Conservation (phyloP, 805 yeast species). For the Lachancea thermotolerans region DNA sequence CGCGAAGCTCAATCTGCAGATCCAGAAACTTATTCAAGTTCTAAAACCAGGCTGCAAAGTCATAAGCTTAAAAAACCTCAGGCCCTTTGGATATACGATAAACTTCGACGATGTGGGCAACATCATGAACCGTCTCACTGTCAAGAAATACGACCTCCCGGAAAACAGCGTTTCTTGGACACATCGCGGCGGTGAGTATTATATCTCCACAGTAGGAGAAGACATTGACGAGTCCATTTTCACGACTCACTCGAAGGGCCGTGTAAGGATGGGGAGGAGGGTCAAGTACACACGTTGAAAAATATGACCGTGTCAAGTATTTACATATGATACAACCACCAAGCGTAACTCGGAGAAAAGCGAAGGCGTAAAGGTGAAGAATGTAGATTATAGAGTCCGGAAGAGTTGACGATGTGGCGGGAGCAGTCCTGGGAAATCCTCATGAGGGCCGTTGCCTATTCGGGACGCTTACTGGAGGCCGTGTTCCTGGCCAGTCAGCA, state of each 20-base stretch:
- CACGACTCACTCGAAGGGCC: slow-evolving; percentile 19
- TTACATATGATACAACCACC: not conserved
- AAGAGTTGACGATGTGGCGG: no score
- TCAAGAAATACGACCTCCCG: slow-evolving; percentile 56
- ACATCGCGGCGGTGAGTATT: slow-evolving; percentile 65
- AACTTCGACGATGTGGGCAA: slow-evolving; percentile 45
- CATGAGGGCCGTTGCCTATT: not conserved
- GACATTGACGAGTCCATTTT: slow-evolving; percentile 31
- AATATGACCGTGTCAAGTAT: not conserved
- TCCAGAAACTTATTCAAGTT: slow-evolving; percentile 56
- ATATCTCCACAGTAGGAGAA: slow-evolving; percentile 58
- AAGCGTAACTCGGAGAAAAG: not conserved
- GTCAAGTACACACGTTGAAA: slow-evolving; percentile 23
- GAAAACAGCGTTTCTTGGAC: slow-evolving; percentile 87
- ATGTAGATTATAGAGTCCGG: no score
- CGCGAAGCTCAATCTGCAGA: slow-evolving; percentile 59
- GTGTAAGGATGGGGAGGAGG: slow-evolving; percentile 15
- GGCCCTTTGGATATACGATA: slow-evolving; percentile 65
- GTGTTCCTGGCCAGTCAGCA: slow-evolving; percentile 76
- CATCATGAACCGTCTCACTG: slow-evolving; percentile 57
- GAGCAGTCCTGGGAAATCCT: no score
- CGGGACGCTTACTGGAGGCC: slow-evolving; percentile 24
- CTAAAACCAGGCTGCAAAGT: slow-evolving; percentile 70
- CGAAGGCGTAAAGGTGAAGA: not conserved
- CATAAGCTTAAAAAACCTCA: slow-evolving; percentile 70